phyloP scores from a whole-genome alignment of 192 early-diverging fungal species.

The Umbelopsis vinacea region DNA sequence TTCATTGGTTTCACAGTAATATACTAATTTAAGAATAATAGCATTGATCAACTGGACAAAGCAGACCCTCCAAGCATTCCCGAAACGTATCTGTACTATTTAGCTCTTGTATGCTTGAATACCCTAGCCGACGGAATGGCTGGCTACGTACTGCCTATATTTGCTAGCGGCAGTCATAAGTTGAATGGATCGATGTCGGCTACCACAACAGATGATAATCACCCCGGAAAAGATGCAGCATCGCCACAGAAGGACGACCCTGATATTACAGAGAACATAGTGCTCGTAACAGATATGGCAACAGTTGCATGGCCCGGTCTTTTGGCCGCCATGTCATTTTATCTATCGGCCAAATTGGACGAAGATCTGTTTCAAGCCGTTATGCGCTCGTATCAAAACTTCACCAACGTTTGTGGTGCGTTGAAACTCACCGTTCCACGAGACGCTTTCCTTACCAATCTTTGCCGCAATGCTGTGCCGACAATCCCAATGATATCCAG shows the following conservation, averaged over 20 bases:
- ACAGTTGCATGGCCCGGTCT: slow-evolving; percentile 81
- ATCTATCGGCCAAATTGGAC: slow-evolving; percentile 78
- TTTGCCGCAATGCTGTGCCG: slow-evolving; percentile 88
- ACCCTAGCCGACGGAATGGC: slow-evolving; percentile 76
- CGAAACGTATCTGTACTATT: slow-evolving; percentile 84
- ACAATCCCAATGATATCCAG: slow-evolving; percentile 46
- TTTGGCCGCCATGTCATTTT: slow-evolving; percentile 76
- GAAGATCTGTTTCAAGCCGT: slow-evolving; percentile 78
- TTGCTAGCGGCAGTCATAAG: slow-evolving; percentile 43
- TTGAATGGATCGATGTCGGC: slow-evolving; percentile 14
- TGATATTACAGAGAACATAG: slow-evolving; percentile 46
- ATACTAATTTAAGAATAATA: slow-evolving; percentile 15
- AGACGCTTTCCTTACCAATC: slow-evolving; percentile 81
- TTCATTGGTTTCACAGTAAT: neutral
- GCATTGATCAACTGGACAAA: slow-evolving; percentile 94
- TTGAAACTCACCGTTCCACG: slow-evolving; percentile 77
- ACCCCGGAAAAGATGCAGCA: slow-evolving; percentile 21
- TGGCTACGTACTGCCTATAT: slow-evolving; percentile 62
- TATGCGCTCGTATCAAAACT: slow-evolving; percentile 72
- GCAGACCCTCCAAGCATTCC: slow-evolving; percentile 86
- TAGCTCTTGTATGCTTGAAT: slow-evolving; percentile 74
- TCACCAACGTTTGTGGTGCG: slow-evolving; percentile 81
- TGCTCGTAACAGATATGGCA: slow-evolving; percentile 76
- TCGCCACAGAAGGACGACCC: slow-evolving; percentile 33
- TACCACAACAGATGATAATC: slow-evolving; percentile 7